phyloP scores from a whole-genome alignment of 495 filamentous ascomycete genomes.

The Penicillium cosmopolitanum region DNA sequence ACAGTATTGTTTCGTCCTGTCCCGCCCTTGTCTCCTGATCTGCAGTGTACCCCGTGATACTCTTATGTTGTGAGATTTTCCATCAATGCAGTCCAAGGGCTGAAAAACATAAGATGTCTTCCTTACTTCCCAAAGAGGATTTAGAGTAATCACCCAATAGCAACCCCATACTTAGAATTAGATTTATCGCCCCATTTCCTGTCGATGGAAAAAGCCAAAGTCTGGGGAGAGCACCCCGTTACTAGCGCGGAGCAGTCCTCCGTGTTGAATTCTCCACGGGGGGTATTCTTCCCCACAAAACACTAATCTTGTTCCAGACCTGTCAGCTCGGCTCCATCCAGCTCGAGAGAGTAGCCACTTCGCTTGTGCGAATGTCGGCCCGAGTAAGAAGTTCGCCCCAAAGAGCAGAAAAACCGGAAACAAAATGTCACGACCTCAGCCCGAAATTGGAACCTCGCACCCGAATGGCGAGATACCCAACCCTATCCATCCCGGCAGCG shows the following conservation, averaged over 20 bases:
- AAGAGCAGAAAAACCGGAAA: background rate
- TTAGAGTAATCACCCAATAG: no score
- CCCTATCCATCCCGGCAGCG: background rate
- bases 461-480: background rate
- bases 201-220: background rate
- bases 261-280: constrained; percentile 32
- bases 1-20: background rate
- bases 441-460: background rate
- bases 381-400: background rate
- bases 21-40: background rate
- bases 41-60: background rate
- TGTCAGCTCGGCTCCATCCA: background rate
- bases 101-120: background rate
- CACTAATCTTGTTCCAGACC: constrained; percentile 14
- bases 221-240: constrained; percentile 2
- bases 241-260: constrained; percentile 27
- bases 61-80: background rate
- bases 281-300: constrained; percentile 28
- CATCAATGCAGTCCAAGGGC: background rate
- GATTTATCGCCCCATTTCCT: background rate
- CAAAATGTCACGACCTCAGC: background rate
- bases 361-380: constrained; percentile 1
- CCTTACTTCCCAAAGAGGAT: background rate
- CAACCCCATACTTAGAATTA: background rate
- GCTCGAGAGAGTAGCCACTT: background rate